Evolutionary conservation across 176 grass and related monocot species (phyloP).

Genomic region (Cenchrus fungigraminus): DNA sequence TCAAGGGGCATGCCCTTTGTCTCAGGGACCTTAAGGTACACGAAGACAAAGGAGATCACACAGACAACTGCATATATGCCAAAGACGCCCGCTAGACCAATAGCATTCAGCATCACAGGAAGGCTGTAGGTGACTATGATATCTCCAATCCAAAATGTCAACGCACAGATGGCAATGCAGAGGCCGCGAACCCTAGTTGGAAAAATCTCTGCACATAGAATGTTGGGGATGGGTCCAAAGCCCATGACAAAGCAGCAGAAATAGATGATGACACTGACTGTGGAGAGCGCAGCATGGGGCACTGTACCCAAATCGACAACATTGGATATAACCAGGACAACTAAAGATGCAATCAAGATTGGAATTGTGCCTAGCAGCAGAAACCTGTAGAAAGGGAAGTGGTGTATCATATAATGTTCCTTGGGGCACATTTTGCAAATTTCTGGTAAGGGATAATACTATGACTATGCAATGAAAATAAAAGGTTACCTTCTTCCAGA

Average conservation of each 20-base stretch:
- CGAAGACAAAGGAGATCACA: constrained; percentile 66
- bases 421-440: not conserved
- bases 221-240: constrained; percentile 88
- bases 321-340: constrained; percentile 78
- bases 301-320: constrained; percentile 61
- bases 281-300: constrained; percentile 72
- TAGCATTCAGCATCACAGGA: constrained; percentile 75
- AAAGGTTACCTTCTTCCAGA: constrained; percentile 86
- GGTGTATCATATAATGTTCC: not conserved
- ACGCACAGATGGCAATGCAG: constrained; percentile 84
- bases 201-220: constrained; percentile 90
- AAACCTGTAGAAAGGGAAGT: constrained; percentile 54
- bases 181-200: constrained; percentile 81
- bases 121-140: constrained; percentile 86
- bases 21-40: constrained; percentile 86
- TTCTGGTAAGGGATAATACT: constrained; percentile 12
- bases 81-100: constrained; percentile 86
- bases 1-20: constrained; percentile 95
- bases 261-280: constrained; percentile 76
- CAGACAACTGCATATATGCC: constrained; percentile 84
- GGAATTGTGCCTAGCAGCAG: constrained; percentile 84
- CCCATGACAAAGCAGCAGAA: constrained; percentile 96
- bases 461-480: constrained; percentile 15
- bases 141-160: constrained; percentile 79
- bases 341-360: constrained; percentile 68